Percentiles rank a stretch among this genome's conserved stretches.
phyloP scores from a whole-genome alignment of 2,329 filamentous ascomycete species.

The Annulohypoxylon truncatum region DNA sequence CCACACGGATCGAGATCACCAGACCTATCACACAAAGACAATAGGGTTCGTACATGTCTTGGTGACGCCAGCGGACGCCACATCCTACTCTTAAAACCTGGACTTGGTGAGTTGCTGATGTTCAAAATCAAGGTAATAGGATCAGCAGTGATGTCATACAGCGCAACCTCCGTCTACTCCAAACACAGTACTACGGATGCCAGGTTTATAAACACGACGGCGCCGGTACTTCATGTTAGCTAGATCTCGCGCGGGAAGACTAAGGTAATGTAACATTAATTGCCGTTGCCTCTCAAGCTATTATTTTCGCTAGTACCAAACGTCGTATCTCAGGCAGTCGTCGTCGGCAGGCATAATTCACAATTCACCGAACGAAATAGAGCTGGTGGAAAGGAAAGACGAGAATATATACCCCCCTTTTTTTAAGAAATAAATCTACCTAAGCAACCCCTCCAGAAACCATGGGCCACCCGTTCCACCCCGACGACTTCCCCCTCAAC shows the following conservation, averaged over 20 bases:
- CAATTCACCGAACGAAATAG: no score
- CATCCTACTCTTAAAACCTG: slow-evolving; percentile 30
- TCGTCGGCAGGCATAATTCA: no score
- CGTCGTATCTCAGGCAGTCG: not conserved
- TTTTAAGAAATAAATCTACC: not conserved
- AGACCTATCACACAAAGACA: slow-evolving; percentile 20
- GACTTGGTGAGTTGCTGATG: slow-evolving; percentile 13
- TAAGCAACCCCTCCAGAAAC: slow-evolving; percentile 9
- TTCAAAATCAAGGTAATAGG: slow-evolving; percentile 36
- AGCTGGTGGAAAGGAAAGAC: no score
- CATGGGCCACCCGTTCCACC: slow-evolving; percentile 51
- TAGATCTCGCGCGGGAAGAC: not conserved
- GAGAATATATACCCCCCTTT: no score
- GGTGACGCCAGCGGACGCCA: slow-evolving; percentile 38
- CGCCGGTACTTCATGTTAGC: slow-evolving; percentile 5
- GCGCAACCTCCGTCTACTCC: slow-evolving; percentile 15
- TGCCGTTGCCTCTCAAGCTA: not conserved
- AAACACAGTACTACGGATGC: slow-evolving; percentile 26
- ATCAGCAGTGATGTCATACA: slow-evolving; percentile 38
- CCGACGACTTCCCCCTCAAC: slow-evolving; percentile 52
- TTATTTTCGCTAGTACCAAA: not conserved
- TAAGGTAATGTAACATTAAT: slow-evolving; percentile 10
- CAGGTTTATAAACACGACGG: slow-evolving; percentile 35
- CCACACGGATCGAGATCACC: slow-evolving; percentile 29
- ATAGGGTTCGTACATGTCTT: slow-evolving; percentile 24